Evolutionary conservation across 2,329 filamentous ascomycete species (phyloP).

Genomic region (Penicillium sp.): DNA sequence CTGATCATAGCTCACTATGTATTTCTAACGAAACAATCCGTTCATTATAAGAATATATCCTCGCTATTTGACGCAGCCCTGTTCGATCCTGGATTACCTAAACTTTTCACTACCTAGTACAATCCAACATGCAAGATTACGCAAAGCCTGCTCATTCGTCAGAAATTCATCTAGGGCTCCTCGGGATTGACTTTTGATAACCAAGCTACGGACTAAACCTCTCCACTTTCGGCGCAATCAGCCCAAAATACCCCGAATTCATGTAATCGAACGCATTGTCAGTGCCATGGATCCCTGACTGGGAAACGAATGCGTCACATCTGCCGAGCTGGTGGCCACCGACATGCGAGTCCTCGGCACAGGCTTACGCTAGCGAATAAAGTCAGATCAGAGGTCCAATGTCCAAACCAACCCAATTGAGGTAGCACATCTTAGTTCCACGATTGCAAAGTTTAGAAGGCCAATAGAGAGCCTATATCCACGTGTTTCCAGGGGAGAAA

Average conservation of each 20-base stretch:
- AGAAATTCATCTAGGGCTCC: background rate
- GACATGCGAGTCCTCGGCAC: too few relatives aligned
- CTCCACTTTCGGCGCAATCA: background rate
- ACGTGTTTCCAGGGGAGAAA: too few relatives aligned
- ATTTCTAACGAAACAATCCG: too few relatives aligned
- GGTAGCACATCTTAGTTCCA: background rate
- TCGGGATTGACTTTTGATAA: background rate
- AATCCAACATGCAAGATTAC: background rate
- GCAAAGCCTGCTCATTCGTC: background rate
- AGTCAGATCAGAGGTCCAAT: too few relatives aligned
- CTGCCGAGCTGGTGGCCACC: too few relatives aligned
- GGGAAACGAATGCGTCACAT: too few relatives aligned
- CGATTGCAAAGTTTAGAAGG: background rate
- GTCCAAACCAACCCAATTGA: too few relatives aligned
- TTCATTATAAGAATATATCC: too few relatives aligned
- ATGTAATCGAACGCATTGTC: background rate
- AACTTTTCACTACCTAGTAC: too few relatives aligned
- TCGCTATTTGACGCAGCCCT: too few relatives aligned
- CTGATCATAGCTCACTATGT: background rate
- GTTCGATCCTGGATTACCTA: background rate
- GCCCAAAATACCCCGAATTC: background rate
- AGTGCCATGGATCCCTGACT: background rate
- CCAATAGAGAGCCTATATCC: background rate
- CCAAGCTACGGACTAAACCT: background rate
- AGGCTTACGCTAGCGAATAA: too few relatives aligned